Evolutionary conservation across 2,329 filamentous ascomycete species (phyloP).

Genomic region (Colletotrichum sp.): DNA sequence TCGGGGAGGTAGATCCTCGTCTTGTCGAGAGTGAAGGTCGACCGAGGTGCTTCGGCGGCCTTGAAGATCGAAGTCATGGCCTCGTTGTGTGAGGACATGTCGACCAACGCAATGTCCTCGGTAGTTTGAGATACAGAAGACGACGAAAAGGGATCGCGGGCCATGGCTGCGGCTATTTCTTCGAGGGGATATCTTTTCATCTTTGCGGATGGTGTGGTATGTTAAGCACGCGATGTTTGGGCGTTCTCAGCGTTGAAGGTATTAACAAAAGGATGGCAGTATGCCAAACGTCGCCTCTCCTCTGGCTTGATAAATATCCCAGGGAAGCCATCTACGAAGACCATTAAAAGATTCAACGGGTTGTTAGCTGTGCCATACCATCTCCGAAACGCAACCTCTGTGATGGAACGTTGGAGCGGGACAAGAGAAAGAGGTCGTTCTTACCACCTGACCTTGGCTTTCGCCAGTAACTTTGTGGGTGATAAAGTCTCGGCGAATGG

Average conservation of each 20-base stretch:
- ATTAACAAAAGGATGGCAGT: neutral
- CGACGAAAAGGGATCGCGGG: neutral
- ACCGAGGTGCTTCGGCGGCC: neutral
- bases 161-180: neutral
- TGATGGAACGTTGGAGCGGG: neutral
- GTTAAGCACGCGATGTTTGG: neutral
- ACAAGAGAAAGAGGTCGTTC: neutral
- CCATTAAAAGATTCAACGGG: neutral
- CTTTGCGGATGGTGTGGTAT: neutral
- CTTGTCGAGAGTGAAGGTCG: neutral
- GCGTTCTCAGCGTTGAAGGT: neutral
- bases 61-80: neutral
- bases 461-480: neutral
- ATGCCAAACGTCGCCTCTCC: neutral
- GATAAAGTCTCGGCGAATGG: neutral
- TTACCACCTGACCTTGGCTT: neutral
- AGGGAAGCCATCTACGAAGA: neutral
- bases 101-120: neutral
- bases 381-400: neutral
- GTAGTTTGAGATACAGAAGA: neutral
- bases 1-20: neutral
- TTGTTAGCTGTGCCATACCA: neutral
- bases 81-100: neutral
- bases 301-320: neutral
- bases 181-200: neutral